These are phyloP conservation scores for Salix suchowensis DNA, from an alignment of 345 rosid genomes.

Conservation along the genomic window DNA sequence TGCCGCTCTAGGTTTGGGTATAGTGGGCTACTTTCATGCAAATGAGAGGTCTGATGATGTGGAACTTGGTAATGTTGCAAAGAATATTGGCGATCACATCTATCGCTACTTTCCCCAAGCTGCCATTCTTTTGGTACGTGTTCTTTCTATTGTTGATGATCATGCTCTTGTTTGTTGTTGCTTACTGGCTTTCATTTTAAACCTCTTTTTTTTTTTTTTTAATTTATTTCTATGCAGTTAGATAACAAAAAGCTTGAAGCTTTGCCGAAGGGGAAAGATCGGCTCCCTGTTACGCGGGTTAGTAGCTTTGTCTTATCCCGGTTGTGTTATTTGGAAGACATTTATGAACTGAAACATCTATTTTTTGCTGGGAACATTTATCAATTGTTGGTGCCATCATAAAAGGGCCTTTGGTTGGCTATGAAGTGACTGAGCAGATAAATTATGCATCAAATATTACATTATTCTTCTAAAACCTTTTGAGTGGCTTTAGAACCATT, in stretches of 20 bases:
- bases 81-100: constrained; percentile 89
- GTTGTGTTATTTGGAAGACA: too few species aligned
- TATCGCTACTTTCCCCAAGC: constrained; percentile 77
- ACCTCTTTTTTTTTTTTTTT: too few species aligned
- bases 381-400: too few species aligned
- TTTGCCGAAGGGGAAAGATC: constrained; percentile 56
- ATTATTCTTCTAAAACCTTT: too few species aligned
- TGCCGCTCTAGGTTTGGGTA: constrained; percentile 59
- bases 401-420: too few species aligned
- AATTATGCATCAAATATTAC: too few species aligned
- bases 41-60: constrained; percentile 81
- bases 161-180: background rate
- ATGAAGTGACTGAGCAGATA: too few species aligned
- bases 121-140: constrained; percentile 65
- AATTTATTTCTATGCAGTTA: constrained; percentile 42
- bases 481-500: too few species aligned
- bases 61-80: constrained; percentile 66
- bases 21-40: constrained; percentile 91
- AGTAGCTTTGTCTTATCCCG: constrained; percentile 9
- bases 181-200: background rate
- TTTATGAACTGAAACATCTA: too few species aligned
- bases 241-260: constrained; percentile 81
- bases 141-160: background rate
- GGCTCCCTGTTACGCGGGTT: constrained; percentile 80
- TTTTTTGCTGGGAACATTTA: too few species aligned